Evolutionary conservation across 352 stramenopile genomes (phyloP), one percentile per base, ranked within the genome.

Genomic region (Paralagenidium karlingii): DNA sequence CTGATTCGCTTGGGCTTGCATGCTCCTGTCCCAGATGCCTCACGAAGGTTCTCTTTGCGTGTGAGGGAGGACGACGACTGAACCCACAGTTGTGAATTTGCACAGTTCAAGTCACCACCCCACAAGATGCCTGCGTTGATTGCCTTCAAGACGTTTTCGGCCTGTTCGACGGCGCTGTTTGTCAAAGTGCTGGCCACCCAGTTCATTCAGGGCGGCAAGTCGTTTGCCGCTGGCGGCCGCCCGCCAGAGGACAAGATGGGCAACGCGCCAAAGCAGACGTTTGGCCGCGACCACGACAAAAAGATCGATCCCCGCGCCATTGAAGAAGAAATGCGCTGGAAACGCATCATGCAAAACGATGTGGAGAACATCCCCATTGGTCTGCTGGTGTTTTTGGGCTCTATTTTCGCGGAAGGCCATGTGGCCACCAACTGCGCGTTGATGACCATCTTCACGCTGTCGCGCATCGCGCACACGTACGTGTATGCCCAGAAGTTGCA

Each of bases 311-410:
- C 34, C 21, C 9, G n/a, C 12, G 55, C 55, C 15, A 34, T 30
- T 12, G 52, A 54, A 34, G 37, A 30, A 24, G 63, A 70, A 31
- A 42, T 49, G 34, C 64, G 64, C 38, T 77, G 63, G 63, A 46
- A 53, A 16, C 52, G 57, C 36, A 77, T 77, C 26, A 51, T 77
- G 16, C 42, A 50, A 25, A 77, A 77, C 46, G 63, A 77, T 40
- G 38, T 68, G 10, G 63, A 77, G 49, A 66, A 48, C 20, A 69
- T 77, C 34, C 63, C 63, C 12, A 50, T 77, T 22, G 54, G 42
- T 24, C 44, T 77, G 9, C 8, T 70, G 7, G 55, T 69, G 11
- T 73, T 68, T 22, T 39, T 73, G 11, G 63, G 60, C 18, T 67
- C 60, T 11, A 56, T 68, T 20, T 34, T 73, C 21, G 57, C 53